Evolutionary conservation across 768 basidiomycete species (phyloP), one percentile per base, ranked within the genome.

Genomic region (Termitomyces sp.): DNA sequence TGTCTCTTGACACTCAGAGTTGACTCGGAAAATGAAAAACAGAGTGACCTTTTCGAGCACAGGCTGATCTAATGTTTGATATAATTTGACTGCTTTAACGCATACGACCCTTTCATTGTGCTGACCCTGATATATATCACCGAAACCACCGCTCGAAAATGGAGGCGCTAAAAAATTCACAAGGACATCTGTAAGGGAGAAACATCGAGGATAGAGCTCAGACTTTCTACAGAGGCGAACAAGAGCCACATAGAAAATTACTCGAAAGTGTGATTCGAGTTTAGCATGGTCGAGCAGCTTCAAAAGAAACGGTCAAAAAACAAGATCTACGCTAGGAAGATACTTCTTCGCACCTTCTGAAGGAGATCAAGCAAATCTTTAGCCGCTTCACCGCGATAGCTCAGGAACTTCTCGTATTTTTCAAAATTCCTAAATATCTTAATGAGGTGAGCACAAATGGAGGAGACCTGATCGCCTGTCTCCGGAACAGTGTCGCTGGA

Each of bases 71-170:
- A 62, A 62, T 9, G 18, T 62, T 53, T 64, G 53, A 34, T 66
- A 65, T 33, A 67, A 43, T 37, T 60, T 66, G 18, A 71, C 53
- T 5, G 66, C 51, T 55, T 71, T 72, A 34, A 71, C 18, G 48
- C 68, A 70, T 5, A 71, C 68, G 2, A 48, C 32, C 33, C 61
- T 58, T 2, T 57, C 64, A 4, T 50, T 55, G 37, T 65, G 58
- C 5, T 48, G 22, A 0, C 65, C 68, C 61, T 61, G 66, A 61
- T 68, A 67, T 8, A 73, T 64, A n/a, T 71, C 72, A 16, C 68
- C 64, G 39, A 69, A 73, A 14, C 63, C 60, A 5, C 71, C 72
- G 3, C 53, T 53, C 9, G 65, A 50, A 3, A 60, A 51, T 4
- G 62, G 53, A 12, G 49, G 53, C 0, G 2, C 18, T n/a, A 5